Conservation (phyloP, 139 green algal genomes). For the Haematococcus lacustris region DNA sequence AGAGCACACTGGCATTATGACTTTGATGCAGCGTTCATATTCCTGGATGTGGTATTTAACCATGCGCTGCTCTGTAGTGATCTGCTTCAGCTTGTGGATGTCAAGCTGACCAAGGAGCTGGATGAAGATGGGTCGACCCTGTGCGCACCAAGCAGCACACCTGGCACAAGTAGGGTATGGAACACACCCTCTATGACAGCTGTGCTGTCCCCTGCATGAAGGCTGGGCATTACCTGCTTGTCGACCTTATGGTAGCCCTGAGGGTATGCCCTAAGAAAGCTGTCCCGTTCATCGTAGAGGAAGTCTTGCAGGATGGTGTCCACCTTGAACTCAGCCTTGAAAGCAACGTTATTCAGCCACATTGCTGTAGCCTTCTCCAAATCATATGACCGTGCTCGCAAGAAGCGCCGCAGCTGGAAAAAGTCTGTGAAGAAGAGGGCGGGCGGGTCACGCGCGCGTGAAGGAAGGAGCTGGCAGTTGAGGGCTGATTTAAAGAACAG, state of each 20-base stretch:
- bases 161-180: too few species aligned
- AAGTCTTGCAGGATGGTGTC: slow-evolving; percentile 80
- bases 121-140: slow-evolving; percentile 82
- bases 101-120: slow-evolving; percentile 81
- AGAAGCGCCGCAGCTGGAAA: slow-evolving; percentile 45
- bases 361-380: slow-evolving; percentile 43
- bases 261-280: slow-evolving; percentile 84
- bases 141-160: too few species aligned
- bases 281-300: slow-evolving; percentile 75
- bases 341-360: slow-evolving; percentile 48
- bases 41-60: slow-evolving; percentile 75
- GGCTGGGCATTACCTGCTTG: too few species aligned
- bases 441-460: neutral
- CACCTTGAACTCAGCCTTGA: slow-evolving; percentile 47
- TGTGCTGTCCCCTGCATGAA: too few species aligned
- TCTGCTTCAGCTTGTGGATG: slow-evolving; percentile 55
- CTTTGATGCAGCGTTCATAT: slow-evolving; percentile 68
- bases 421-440: slow-evolving; percentile 30
- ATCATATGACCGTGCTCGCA: slow-evolving; percentile 54
- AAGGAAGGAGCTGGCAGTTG: neutral
- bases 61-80: slow-evolving; percentile 82
- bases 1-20: slow-evolving; percentile 79
- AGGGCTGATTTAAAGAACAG: neutral
- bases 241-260: slow-evolving; percentile 66
- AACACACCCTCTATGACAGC: too few species aligned